Conservation (phyloP, 1,139 yeast species). For the Taphrina populina region DNA sequence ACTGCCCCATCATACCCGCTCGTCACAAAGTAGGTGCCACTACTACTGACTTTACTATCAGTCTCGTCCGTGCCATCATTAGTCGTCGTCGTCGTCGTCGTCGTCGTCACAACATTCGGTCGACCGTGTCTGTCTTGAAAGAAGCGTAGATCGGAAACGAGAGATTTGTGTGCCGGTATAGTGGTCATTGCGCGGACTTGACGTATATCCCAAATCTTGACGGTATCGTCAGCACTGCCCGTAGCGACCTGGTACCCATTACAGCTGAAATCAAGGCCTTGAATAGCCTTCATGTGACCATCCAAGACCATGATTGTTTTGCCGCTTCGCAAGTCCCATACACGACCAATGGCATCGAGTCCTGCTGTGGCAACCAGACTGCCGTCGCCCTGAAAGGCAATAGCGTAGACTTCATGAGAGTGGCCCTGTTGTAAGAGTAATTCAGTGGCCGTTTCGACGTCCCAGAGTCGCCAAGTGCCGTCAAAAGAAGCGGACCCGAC, state of each 20-base stretch:
- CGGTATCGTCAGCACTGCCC: constrained; percentile 78
- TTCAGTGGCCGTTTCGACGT: constrained; percentile 53
- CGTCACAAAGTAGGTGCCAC: constrained; percentile 58
- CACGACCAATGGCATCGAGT: constrained; percentile 65
- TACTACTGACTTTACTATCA: constrained; percentile 21
- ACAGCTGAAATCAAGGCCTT: constrained; percentile 69
- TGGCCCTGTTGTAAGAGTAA: constrained; percentile 80
- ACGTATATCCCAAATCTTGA: constrained; percentile 86
- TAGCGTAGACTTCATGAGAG: constrained; percentile 64
- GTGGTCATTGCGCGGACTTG: constrained; percentile 51
- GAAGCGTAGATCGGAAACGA: constrained; percentile 68
- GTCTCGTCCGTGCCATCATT: constrained; percentile 41
- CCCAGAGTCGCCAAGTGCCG: constrained; percentile 89
- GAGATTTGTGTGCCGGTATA: constrained; percentile 73
- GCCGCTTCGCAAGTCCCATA: constrained; percentile 90
- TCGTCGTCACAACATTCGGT: no score
- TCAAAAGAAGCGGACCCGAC: constrained; percentile 78
- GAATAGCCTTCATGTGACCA: constrained; percentile 72
- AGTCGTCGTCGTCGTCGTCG: no score
- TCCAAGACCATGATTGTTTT: constrained; percentile 58
- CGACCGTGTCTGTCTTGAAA: constrained; percentile 6
- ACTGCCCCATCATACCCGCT: constrained; percentile 63
- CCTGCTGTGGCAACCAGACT: constrained; percentile 76
- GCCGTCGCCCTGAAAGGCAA: constrained; percentile 75
- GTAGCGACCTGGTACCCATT: constrained; percentile 77